phyloP scores from a whole-genome alignment of 768 basidiomycete genomes.

The Hygrophoropsis aurantiaca region DNA sequence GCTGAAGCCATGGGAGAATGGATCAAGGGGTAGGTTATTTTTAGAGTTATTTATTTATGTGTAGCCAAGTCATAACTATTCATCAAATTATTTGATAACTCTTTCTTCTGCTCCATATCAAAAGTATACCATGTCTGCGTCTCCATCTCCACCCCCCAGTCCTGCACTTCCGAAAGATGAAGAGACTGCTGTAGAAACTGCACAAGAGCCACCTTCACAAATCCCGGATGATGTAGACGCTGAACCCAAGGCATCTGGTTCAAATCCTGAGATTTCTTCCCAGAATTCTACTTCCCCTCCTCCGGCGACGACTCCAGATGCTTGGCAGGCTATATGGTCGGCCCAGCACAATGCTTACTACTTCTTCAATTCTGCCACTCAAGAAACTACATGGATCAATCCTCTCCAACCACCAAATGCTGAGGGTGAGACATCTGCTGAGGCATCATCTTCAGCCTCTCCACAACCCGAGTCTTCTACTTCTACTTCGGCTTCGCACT shows the following conservation, averaged over 20 bases:
- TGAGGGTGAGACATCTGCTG: slow-evolving; percentile 20
- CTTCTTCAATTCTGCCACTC: slow-evolving; percentile 74
- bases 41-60: neutral
- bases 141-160: slow-evolving; percentile 13
- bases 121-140: neutral
- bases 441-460: slow-evolving; percentile 18
- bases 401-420: slow-evolving; percentile 49
- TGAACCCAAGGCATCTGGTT: neutral
- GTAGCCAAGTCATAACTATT: neutral
- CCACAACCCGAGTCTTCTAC: slow-evolving; percentile 19
- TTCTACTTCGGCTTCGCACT: slow-evolving; percentile 32
- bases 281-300: slow-evolving; percentile 6
- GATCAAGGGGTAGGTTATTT: neutral
- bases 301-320: slow-evolving; percentile 24
- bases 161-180: slow-evolving; percentile 3
- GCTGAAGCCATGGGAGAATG: neutral
- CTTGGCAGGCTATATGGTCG: slow-evolving; percentile 84
- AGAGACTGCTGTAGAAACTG: neutral
- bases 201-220: neutral
- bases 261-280: slow-evolving; percentile 6
- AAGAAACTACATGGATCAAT: slow-evolving; percentile 84
- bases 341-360: slow-evolving; percentile 81
- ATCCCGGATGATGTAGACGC: slow-evolving; percentile 1
- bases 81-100: slow-evolving; percentile 2
- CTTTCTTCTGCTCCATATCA: neutral